Percentiles rank a stretch among this genome's conserved stretches.
These are phyloP conservation scores for Nothophoma quercina DNA, from an alignment of 2,329 filamentous ascomycete species.

Conservation along the genomic window DNA sequence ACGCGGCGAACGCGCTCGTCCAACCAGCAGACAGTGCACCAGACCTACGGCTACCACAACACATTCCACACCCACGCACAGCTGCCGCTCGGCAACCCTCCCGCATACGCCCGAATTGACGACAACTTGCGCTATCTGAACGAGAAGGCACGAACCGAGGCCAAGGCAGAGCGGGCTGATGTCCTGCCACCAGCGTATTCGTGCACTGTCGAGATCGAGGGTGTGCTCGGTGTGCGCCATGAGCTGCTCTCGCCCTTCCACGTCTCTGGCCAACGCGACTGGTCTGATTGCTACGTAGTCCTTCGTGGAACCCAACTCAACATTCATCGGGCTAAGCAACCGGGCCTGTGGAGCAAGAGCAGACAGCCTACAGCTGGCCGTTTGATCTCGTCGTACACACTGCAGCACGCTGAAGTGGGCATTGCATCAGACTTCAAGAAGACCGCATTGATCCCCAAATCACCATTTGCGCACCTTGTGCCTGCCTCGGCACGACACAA, in stretches of 20 bases:
- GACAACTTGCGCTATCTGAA: constrained; percentile 33
- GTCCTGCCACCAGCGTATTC: constrained; percentile 44
- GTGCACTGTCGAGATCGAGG: constrained; percentile 45
- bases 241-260: constrained; percentile 72
- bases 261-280: constrained; percentile 67
- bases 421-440: constrained; percentile 77
- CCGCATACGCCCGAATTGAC: constrained; percentile 42
- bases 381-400: constrained; percentile 72
- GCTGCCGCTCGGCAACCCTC: constrained; percentile 37
- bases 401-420: constrained; percentile 78
- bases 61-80: constrained; percentile 51
- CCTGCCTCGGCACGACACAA: constrained; percentile 50
- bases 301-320: constrained; percentile 74
- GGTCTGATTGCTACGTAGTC: constrained; percentile 68
- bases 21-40: constrained; percentile 29
- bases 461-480: constrained; percentile 55
- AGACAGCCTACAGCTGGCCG: constrained; percentile 63
- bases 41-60: constrained; percentile 53
- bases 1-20: constrained; percentile 25
- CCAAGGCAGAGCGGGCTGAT: constrained; percentile 22
- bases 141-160: constrained; percentile 31
- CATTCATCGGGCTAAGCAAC: constrained; percentile 69
- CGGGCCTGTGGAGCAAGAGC: constrained; percentile 54
- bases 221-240: constrained; percentile 63
- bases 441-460: constrained; percentile 54